Base-by-base conservation (phyloP, 768 basidiomycete species). In the Pleurotus citrinopileatus region DNA sequence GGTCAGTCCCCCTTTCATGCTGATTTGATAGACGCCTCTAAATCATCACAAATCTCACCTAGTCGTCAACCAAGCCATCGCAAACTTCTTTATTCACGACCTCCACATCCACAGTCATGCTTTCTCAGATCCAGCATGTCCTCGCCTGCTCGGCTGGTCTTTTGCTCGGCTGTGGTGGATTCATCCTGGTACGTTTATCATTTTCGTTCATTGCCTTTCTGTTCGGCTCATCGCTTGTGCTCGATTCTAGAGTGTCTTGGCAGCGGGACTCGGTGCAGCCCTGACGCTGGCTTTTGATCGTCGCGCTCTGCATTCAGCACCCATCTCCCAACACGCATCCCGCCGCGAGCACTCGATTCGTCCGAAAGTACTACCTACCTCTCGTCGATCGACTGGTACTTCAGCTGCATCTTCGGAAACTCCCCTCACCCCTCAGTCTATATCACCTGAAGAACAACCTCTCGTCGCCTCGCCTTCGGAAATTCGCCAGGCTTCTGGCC, bases 401-500 rank as follows among this genome's bases (percentile, higher is more conserved):
- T 51, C 48, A 12, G 19, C 34, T 13, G 29, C 48, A 12, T 51
- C 48, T 37, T 51, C 48, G 10, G 19, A 37, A 9, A n/a, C 29
- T 12, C 17, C 34, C 4, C 48, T 19, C 9, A 51, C 48, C 20
- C 48, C 48, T 23, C 6, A 44, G 4, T 22, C 25, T 4, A 13
- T 27, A 23, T 22, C 43, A 9, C 9, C 48, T 10, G n/a, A 9
- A 37, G 48, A 36, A 10, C 29, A 37, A 25, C 48, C 48, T 10
- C 28, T 51, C 29, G 29, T 51, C n/a, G 48, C 48, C 7, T 36
- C 48, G 10, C 34, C 48, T 19, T 37, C 48, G 32, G 48, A 51
- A 51, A 36, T 37, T 1, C 22, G 29, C 25, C 12, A 25, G 34
- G 12, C 29, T 9, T 25, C 29, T 4, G 9, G 9, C 4, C 8